Evolutionary conservation across 371 early-diverging fungal species (phyloP).

Genomic region (Rhizomucor pusillus): DNA sequence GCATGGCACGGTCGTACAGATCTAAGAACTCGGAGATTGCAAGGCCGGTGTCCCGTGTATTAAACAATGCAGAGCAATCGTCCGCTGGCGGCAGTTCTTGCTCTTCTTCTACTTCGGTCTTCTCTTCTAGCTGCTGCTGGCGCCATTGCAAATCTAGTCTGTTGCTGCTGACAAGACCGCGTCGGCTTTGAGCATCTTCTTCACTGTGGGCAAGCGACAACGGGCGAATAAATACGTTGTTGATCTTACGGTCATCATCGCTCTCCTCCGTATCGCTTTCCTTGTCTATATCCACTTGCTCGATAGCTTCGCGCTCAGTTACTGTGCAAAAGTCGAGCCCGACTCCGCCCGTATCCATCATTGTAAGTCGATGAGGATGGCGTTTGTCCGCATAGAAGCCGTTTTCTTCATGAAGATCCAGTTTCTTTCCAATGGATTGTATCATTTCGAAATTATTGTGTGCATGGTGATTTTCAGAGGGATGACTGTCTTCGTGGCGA

Average conservation of each 20-base stretch:
- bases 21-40: no score
- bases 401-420: no score
- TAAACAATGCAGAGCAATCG: no score
- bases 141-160: no score
- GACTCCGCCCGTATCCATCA: constrained; percentile 3
- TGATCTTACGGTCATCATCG: neutral
- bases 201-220: no score
- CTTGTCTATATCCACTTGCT: constrained; percentile 2
- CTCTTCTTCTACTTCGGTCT: no score
- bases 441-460: constrained; percentile 9
- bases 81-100: no score
- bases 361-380: neutral
- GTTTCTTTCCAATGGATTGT: neutral
- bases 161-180: no score
- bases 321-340: constrained; percentile 10
- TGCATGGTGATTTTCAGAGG: neutral
- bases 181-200: no score
- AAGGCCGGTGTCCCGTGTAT: no score
- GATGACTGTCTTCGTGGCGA: neutral
- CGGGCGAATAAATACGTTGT: neutral
- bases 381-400: constrained; percentile 1
- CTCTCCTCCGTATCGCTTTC: constrained; percentile 2
- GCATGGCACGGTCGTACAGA: no score
- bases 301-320: constrained; percentile 8
- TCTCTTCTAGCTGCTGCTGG: no score